These are phyloP conservation scores for Alternaria novae-zelandiae DNA, from an alignment of 2,329 filamentous ascomycete species.

Conservation along the genomic window DNA sequence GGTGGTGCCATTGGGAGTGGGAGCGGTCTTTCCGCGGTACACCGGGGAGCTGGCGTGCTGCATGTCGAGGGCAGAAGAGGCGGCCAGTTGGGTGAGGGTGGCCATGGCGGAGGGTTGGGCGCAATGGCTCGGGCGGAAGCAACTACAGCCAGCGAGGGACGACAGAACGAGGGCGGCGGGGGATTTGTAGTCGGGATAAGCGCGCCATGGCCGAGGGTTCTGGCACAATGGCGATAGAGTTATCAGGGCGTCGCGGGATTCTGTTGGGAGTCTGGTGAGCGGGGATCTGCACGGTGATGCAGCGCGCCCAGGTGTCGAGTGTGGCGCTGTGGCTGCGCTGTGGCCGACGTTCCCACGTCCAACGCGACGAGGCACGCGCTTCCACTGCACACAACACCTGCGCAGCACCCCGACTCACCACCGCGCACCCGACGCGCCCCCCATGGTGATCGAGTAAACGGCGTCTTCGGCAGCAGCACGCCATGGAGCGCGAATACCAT, in stretches of 20 bases:
- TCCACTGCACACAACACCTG: constrained; percentile 2
- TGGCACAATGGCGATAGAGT: constrained; percentile 16
- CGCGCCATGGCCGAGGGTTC: constrained; percentile 14
- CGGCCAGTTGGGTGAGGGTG: constrained; percentile 31
- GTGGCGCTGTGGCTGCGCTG: constrained; percentile 14
- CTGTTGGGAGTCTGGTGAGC: constrained; percentile 27
- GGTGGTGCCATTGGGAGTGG: constrained; percentile 18
- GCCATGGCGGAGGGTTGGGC: constrained; percentile 34
- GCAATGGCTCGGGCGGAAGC: constrained; percentile 9
- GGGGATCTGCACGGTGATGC: constrained; percentile 23
- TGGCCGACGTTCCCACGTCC: neutral
- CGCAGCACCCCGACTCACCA: constrained; percentile 4
- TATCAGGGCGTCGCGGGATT: constrained; percentile 13
- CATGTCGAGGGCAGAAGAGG: constrained; percentile 35
- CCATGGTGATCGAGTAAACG: constrained; percentile 9
- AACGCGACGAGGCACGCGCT: constrained; percentile 15
- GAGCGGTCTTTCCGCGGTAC: constrained; percentile 30
- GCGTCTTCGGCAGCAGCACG: constrained; percentile 8
- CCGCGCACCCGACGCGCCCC: neutral
- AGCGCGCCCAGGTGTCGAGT: constrained; percentile 8
- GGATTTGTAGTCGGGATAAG: constrained; percentile 5
- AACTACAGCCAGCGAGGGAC: constrained; percentile 9
- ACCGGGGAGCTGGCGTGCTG: constrained; percentile 27
- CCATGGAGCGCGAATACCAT: constrained; percentile 48
- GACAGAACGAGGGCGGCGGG: constrained; percentile 23